phyloP scores from a whole-genome alignment of 805 yeast species.

The Blastobotrys muscicola region DNA sequence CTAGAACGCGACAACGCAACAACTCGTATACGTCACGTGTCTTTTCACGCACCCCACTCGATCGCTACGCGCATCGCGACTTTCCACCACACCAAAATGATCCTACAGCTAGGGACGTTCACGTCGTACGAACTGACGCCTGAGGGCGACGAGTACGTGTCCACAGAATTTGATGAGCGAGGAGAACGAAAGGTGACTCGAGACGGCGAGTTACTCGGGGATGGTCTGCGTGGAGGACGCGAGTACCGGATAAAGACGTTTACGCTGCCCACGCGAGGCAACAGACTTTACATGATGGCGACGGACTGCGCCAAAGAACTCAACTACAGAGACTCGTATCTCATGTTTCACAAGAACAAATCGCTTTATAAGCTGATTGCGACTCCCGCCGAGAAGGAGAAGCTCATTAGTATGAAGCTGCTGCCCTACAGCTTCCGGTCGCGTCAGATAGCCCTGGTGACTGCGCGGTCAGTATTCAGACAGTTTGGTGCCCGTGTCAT shows the following conservation, averaged over 20 bases:
- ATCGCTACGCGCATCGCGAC: not conserved
- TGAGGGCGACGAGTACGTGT: slow-evolving; percentile 27
- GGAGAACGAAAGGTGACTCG: slow-evolving; percentile 39
- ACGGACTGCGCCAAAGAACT: slow-evolving; percentile 34
- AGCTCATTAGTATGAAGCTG: slow-evolving; percentile 27
- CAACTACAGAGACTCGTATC: slow-evolving; percentile 41
- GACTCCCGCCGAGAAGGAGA: slow-evolving; percentile 31
- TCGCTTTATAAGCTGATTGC: slow-evolving; percentile 31
- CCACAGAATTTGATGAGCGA: slow-evolving; percentile 27
- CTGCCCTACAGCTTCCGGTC: slow-evolving; percentile 24
- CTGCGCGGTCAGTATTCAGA: slow-evolving; percentile 38
- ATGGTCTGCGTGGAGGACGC: slow-evolving; percentile 22
- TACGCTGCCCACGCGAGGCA: slow-evolving; percentile 32
- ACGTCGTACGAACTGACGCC: slow-evolving; percentile 16
- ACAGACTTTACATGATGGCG: slow-evolving; percentile 33
- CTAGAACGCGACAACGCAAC: no score
- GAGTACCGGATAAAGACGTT: slow-evolving; percentile 34
- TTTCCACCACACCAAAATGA: slow-evolving; percentile 1
- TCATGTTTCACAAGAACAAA: slow-evolving; percentile 37
- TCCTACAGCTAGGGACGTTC: slow-evolving; percentile 18
- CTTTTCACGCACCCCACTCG: no score
- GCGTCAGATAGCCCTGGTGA: slow-evolving; percentile 29
- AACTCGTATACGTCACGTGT: no score
- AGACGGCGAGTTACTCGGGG: slow-evolving; percentile 30
- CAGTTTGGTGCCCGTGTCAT: slow-evolving; percentile 44